Conservation (phyloP, 176 grass and related monocot species). For the Olyra latifolia region DNA sequence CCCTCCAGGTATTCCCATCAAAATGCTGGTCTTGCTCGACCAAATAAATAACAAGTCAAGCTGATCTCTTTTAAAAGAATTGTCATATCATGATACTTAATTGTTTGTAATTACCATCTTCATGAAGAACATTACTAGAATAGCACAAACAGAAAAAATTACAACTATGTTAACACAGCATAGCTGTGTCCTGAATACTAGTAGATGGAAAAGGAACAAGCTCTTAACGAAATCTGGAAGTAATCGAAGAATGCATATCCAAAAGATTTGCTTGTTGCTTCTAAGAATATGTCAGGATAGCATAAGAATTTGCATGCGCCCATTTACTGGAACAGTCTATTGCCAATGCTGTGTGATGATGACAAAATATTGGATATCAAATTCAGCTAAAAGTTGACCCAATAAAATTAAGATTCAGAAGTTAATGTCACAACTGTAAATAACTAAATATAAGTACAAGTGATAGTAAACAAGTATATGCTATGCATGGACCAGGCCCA, state of each 20-base stretch:
- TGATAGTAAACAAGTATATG: neutral
- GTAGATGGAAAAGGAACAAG: neutral
- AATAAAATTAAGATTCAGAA: neutral
- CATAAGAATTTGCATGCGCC: neutral
- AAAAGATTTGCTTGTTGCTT: neutral
- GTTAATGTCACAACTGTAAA: neutral
- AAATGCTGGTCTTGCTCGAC: constrained; percentile 57
- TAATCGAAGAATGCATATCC: neutral
- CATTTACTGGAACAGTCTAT: no score
- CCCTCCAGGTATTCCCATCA: constrained; percentile 87
- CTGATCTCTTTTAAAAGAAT: neutral
- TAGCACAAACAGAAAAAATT: neutral
- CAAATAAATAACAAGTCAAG: constrained; percentile 32
- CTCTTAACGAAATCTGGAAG: constrained; percentile 2
- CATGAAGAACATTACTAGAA: neutral
- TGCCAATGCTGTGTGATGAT: neutral
- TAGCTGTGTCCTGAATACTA: neutral
- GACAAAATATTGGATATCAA: neutral
- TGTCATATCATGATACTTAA: neutral
- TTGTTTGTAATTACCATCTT: neutral
- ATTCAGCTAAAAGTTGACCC: constrained; percentile 1
- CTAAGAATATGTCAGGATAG: neutral
- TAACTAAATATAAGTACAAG: neutral
- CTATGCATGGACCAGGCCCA: neutral
- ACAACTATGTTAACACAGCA: neutral